A percentile compares a stretch with the other conserved stretches of the same genome.
phyloP scores from a whole-genome alignment of 78 protist genomes.

The Polysphondylium violaceum region DNA sequence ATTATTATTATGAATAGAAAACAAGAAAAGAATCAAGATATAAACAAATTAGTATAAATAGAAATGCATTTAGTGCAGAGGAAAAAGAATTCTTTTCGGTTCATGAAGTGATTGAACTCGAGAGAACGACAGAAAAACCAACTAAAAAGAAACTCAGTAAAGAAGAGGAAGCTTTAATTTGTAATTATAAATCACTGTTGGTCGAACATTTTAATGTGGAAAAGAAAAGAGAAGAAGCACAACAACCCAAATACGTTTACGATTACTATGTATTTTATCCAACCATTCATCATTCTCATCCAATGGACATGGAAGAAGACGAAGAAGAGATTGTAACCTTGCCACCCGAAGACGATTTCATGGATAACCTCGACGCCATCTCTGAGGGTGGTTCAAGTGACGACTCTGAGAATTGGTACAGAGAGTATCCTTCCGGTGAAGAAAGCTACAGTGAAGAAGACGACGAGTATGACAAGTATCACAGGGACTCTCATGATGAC shows the following conservation, averaged over 20 bases:
- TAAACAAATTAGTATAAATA: constrained; percentile 62
- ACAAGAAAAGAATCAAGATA: constrained; percentile 73
- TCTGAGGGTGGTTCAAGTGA: constrained; percentile 4
- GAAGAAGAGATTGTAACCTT: constrained; percentile 9
- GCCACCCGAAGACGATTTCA: constrained; percentile 50
- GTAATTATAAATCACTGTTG: constrained; percentile 45
- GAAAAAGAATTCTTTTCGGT: constrained; percentile 20
- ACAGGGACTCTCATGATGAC: background rate
- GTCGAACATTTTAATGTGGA: background rate
- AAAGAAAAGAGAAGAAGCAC: background rate
- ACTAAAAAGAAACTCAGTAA: constrained; percentile 13
- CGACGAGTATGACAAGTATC: constrained; percentile 18
- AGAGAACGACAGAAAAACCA: constrained; percentile 6
- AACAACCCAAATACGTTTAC: constrained; percentile 11
- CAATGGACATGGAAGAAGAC: background rate
- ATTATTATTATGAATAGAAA: constrained; percentile 3
- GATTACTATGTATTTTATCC: constrained; percentile 19
- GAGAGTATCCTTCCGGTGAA: constrained; percentile 19
- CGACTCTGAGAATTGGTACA: constrained; percentile 34
- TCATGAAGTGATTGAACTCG: constrained; percentile 64
- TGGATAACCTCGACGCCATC: background rate
- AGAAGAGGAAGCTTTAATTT: constrained; percentile 59
- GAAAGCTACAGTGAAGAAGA: constrained; percentile 23
- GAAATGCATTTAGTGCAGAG: constrained; percentile 31
- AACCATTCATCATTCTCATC: background rate